These are phyloP conservation scores for Saitozyma podzolica DNA, from an alignment of 768 basidiomycete species.

Conservation along the genomic window DNA sequence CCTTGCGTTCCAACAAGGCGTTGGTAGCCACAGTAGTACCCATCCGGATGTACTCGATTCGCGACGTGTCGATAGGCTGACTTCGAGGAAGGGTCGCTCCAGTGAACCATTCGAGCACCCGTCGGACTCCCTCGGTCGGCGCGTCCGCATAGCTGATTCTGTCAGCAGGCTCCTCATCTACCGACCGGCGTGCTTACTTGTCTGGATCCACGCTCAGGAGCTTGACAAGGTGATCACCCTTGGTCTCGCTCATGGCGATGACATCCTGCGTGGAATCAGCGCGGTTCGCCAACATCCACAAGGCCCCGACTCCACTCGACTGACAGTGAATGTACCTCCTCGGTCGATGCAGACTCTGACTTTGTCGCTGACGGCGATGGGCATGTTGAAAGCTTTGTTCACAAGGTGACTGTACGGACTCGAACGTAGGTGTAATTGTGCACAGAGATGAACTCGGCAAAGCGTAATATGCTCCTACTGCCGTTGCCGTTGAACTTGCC, in stretches of 20 bases:
- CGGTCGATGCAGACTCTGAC: neutral
- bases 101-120: slow-evolving; percentile 76
- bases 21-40: slow-evolving; percentile 97
- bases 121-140: slow-evolving; percentile 54
- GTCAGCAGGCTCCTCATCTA: slow-evolving; percentile 64
- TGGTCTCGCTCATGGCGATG: neutral
- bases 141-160: slow-evolving; percentile 72
- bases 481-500: no score
- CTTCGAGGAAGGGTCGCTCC: slow-evolving; percentile 70
- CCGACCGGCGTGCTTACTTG: neutral
- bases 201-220: no score
- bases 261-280: slow-evolving; percentile 11
- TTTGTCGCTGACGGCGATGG: no score
- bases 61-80: slow-evolving; percentile 57
- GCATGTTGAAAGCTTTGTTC: no score
- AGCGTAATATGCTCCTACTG: no score
- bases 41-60: slow-evolving; percentile 72
- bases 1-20: slow-evolving; percentile 90
- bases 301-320: no score
- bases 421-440: no score
- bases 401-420: no score
- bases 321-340: slow-evolving; percentile 48
- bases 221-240: no score
- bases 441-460: no score
- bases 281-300: slow-evolving; percentile 24